Base-by-base conservation (phyloP, 768 basidiomycete species). In the Cubamyces sp. region DNA sequence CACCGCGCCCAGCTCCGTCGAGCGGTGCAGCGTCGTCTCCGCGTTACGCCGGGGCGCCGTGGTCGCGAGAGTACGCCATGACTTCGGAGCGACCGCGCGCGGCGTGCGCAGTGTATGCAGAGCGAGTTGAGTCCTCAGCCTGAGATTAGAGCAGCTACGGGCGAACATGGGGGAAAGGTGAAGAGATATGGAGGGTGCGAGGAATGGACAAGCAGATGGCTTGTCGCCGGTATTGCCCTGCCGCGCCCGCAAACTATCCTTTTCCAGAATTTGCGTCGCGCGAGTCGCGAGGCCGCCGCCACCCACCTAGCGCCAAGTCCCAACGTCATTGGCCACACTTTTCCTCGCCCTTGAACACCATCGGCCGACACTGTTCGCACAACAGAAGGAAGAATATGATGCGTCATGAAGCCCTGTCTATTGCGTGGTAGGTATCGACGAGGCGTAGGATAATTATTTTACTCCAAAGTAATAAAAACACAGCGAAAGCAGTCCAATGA, bases 1-100 rank as follows among this genome's bases (percentile, higher is more conserved):
- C 19, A 68, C 68, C 12, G 70, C 70, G 15, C 68, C 68, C 18
- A 66, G 50, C 57, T 70, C 69, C 19, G 62, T 64, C 25, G 64
- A 61, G 43, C 62, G 69, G 16, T 61, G 49, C n/a, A 67, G 55
- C 39, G 54, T 50, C 21, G 63, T 15, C 3, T 59, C 60, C 0
- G 65, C 46, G 54, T 68, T 68, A 5, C 39, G 56, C n/a, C n/a
- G 34, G 12, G 56, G 46, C 8, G 56, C 54, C 37, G 66, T 54
- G 6, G 55, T 61, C 39, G 56, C 56, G 26, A 67, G 25, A 19
- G 21, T 37, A 3, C 61, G 65, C 55, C 55, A 21, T 46, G 48
- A 12, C 19, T 14, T 34, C 19, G 39, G 39, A 2, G 46, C 30
- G 57, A 30, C 16, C 3, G 26, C 43, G 25, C 37, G 47, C 16